Base-by-base conservation (phyloP, 495 filamentous ascomycete species). In the Sordaria brevicollis region DNA sequence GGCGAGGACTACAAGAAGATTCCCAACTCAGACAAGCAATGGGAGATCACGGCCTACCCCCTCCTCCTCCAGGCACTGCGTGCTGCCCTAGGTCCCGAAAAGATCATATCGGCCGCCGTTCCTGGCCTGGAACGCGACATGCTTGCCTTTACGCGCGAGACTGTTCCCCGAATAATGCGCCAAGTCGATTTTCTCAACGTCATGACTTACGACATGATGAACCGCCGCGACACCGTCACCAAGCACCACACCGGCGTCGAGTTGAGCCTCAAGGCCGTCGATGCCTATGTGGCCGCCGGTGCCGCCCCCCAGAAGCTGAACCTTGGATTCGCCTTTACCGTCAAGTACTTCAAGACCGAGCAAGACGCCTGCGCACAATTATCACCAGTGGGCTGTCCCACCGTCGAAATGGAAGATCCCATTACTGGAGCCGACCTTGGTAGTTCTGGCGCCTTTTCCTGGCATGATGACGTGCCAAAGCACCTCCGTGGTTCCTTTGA, bases 191-290 rank as follows among this genome's bases (percentile, higher is more conserved):
- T 91, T 78, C 80, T 92, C 75, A 93, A 92, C 75, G 84, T 93
- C 67, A 93, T 93, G 91, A 87, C 86, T 25, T 93, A 93, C 79
- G 91, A 93, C 72, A 75, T 93, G 67, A 90, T 91, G 86, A 93
- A 92, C 79, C 86, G 91, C 25, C 88, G 91, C 19, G 88, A 93
- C 74, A 87, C 82, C 70, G 78, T 86, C 10, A 92, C 90, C 5
- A 86, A 84, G 69, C 90, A 92, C 74, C 89, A 91, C 74, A 90
- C 86, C 25, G 86, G 88, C 41, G 78, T 92, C 35, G 71, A 79
- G 67, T 80, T 80, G 15, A 89, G 86, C 35, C 76, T 88, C 13
- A 83, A 84, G 13, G 79, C 86, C 15, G 73, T 92, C 19, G 79
- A 88, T 65, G 82, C 86, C 65, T 93, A 93, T 74, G 70, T 89